Evolutionary conservation across 805 yeast genomes (phyloP).

Genomic region (Ogataea angusta): DNA sequence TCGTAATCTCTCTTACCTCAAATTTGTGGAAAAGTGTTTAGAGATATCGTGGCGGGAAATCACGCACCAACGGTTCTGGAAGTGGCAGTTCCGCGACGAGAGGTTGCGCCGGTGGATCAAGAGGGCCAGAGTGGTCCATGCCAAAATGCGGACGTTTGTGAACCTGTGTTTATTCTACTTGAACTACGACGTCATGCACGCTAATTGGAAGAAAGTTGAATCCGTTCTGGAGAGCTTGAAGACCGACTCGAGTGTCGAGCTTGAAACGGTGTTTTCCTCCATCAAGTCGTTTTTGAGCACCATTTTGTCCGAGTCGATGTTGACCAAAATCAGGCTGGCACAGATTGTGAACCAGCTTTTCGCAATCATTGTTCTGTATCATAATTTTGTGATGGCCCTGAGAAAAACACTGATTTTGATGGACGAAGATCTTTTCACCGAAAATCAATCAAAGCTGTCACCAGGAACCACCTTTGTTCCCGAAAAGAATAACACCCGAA

Average conservation of each 20-base stretch:
- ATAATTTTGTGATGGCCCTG: constrained; percentile 48
- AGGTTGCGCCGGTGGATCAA: constrained; percentile 52
- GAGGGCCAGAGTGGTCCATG: constrained; percentile 52
- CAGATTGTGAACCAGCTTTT: constrained; percentile 44
- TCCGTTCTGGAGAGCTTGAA: constrained; percentile 25
- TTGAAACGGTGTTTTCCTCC: constrained; percentile 42
- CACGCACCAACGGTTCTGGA: constrained; percentile 65
- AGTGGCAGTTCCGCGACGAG: constrained; percentile 40
- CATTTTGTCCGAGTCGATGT: constrained; percentile 60
- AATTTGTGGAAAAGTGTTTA: constrained; percentile 55
- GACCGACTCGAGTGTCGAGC: constrained; percentile 20
- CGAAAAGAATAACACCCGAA: constrained; percentile 37
- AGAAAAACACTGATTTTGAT: constrained; percentile 52
- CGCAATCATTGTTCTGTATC: constrained; percentile 45
- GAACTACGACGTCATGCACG: constrained; percentile 56
- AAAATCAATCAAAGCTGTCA: constrained; percentile 34
- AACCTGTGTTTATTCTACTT: constrained; percentile 54
- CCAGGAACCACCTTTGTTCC: constrained; percentile 38
- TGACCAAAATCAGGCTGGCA: constrained; percentile 56
- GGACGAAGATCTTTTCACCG: constrained; percentile 43
- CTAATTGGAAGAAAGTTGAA: constrained; percentile 45
- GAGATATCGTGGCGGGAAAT: constrained; percentile 73
- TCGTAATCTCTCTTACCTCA: constrained; percentile 64
- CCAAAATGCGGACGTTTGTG: constrained; percentile 54
- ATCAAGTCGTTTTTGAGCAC: constrained; percentile 60